Evolutionary conservation across 805 yeast species (phyloP).

Genomic region (Candida oleophila): DNA sequence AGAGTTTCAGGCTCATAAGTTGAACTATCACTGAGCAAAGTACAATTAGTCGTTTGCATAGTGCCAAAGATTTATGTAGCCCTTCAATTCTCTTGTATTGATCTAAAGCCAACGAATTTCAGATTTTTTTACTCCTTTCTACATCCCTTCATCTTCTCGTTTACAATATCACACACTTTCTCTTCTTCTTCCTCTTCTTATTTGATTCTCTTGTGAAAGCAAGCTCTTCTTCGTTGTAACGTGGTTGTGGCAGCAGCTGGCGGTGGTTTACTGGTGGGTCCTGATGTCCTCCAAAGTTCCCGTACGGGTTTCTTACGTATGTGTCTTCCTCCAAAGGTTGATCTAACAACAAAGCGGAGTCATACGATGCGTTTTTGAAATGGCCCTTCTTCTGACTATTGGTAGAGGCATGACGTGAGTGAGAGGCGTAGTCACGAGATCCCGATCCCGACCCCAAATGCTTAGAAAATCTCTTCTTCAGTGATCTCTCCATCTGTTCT

Average conservation of each 20-base stretch:
- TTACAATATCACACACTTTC: conserved; percentile 35
- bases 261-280: conserved; percentile 2
- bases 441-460: conserved; percentile 21
- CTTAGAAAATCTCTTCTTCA: conserved; percentile 33
- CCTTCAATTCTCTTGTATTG: too few species aligned
- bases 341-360: conserved; percentile 34
- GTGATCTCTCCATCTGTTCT: conserved; percentile 36
- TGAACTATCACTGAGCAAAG: too few species aligned
- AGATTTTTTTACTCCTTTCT: not conserved
- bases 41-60: too few species aligned
- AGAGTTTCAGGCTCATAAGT: too few species aligned
- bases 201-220: conserved; percentile 35
- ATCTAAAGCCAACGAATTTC: too few species aligned
- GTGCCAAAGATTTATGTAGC: too few species aligned
- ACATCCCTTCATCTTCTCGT: too few species aligned
- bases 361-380: conserved; percentile 36
- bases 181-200: conserved; percentile 27
- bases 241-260: conserved; percentile 9
- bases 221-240: conserved; percentile 41
- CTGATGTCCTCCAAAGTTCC: conserved; percentile 14
- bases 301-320: conserved; percentile 35
- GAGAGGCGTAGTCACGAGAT: conserved; percentile 10
- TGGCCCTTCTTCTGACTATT: conserved; percentile 32
- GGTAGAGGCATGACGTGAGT: conserved; percentile 22
- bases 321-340: conserved; percentile 42